These are phyloP conservation scores for Aotearoamyces nothofagi DNA, from an alignment of 2,329 filamentous ascomycete species.

Conservation along the genomic window DNA sequence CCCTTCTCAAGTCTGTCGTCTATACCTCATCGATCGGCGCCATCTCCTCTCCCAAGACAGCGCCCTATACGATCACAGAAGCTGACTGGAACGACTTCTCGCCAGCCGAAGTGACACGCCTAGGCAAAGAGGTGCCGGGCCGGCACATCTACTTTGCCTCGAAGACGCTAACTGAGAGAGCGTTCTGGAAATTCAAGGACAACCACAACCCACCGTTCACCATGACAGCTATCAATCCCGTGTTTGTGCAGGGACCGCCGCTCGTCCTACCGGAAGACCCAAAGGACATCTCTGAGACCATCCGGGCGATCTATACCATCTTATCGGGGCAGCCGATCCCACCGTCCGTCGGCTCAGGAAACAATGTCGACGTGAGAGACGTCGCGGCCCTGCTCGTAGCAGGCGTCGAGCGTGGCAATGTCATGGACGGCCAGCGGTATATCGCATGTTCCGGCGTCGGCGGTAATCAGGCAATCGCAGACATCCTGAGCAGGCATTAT, in stretches of 20 bases:
- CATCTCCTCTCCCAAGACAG: not conserved
- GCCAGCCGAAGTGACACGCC: not conserved
- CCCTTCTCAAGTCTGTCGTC: not conserved
- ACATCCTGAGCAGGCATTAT: slow-evolving; percentile 24
- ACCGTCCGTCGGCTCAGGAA: slow-evolving; percentile 12
- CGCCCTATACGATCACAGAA: not conserved
- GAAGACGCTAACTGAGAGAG: slow-evolving; percentile 23
- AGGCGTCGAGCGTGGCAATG: slow-evolving; percentile 20
- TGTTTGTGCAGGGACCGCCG: slow-evolving; percentile 26
- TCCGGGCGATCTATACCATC: slow-evolving; percentile 19
- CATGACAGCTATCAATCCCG: slow-evolving; percentile 24
- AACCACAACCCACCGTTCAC: slow-evolving; percentile 22
- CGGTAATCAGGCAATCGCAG: slow-evolving; percentile 23
- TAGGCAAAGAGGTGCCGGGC: not conserved
- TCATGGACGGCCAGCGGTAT: slow-evolving; percentile 26
- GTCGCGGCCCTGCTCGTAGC: slow-evolving; percentile 25
- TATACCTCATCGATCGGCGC: not conserved
- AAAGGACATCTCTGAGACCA: slow-evolving; percentile 20
- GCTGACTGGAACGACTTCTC: not conserved
- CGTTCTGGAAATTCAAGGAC: slow-evolving; percentile 23
- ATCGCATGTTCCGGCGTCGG: slow-evolving; percentile 20
- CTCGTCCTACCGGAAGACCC: slow-evolving; percentile 17
- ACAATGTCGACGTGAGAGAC: slow-evolving; percentile 28
- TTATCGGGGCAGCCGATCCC: slow-evolving; percentile 20
- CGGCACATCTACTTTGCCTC: slow-evolving; percentile 22